Evolutionary conservation across 2,329 filamentous ascomycete species (phyloP).

Genomic region (Stagonosporopsis rhizophila): DNA sequence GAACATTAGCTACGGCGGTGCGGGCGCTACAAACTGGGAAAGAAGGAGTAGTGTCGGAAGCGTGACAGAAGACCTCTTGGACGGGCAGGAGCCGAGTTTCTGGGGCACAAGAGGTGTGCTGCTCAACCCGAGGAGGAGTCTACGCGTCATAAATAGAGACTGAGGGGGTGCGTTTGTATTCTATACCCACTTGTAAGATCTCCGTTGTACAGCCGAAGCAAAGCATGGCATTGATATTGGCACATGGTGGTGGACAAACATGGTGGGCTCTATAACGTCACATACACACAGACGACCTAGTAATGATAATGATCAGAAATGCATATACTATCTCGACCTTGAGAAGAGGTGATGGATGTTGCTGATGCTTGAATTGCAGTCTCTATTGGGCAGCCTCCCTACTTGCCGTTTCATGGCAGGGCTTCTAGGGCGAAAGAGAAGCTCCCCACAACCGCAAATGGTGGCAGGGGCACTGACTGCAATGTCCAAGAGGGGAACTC

Average conservation of each 20-base stretch:
- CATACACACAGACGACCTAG: not conserved
- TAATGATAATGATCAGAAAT: constrained; percentile 12
- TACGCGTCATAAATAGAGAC: constrained; percentile 71
- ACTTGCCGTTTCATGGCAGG: not conserved
- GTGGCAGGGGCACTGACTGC: no score
- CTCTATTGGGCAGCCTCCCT: not conserved
- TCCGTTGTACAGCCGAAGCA: not conserved
- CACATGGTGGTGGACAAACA: not conserved
- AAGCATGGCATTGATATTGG: not conserved
- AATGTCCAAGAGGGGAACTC: no score
- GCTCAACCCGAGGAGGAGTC: constrained; percentile 70
- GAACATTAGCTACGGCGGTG: constrained; percentile 26
- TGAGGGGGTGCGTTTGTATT: constrained; percentile 34
- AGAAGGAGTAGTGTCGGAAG: constrained; percentile 54
- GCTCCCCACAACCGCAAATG: not conserved
- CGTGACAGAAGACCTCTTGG: constrained; percentile 65
- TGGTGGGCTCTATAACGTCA: not conserved
- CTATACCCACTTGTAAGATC: constrained; percentile 5
- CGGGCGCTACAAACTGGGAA: constrained; percentile 34
- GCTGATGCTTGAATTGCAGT: not conserved
- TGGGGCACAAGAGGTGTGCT: constrained; percentile 67
- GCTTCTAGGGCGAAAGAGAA: not conserved
- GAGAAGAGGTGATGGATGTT: not conserved
- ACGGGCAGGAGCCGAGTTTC: constrained; percentile 72
- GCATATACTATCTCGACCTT: not conserved